These are phyloP conservation scores for Parmales sp. DNA, from an alignment of 108 stramenopile species.

Conservation along the genomic window DNA sequence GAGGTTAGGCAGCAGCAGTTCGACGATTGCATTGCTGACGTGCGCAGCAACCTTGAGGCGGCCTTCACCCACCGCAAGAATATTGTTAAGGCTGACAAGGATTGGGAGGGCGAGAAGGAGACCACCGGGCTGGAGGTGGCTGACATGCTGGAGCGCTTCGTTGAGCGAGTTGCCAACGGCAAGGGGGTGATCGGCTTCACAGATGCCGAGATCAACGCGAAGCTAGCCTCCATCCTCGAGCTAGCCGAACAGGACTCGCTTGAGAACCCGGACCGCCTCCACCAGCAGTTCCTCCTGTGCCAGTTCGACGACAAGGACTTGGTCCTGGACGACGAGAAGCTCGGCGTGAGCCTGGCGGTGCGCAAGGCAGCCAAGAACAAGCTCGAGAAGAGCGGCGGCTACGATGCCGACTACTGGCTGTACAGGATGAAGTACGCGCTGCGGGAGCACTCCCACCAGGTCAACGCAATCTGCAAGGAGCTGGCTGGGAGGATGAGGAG, in stretches of 20 bases:
- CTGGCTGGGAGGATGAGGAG: constrained; percentile 29
- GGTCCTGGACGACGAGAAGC: background rate
- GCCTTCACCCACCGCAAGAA: constrained; percentile 14
- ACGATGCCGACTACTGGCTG: constrained; percentile 9
- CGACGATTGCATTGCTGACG: constrained; percentile 19
- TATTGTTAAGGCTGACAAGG: constrained; percentile 15
- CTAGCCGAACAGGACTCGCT: constrained; percentile 2
- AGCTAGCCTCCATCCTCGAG: background rate
- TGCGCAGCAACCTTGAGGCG: constrained; percentile 13
- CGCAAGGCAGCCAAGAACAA: background rate
- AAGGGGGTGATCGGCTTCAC: constrained; percentile 22
- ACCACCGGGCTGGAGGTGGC: constrained; percentile 21
- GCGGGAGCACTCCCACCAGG: constrained; percentile 18
- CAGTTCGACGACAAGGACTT: background rate
- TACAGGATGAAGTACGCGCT: constrained; percentile 24
- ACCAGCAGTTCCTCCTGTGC: background rate
- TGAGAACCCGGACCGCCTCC: background rate
- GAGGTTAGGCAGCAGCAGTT: constrained; percentile 13
- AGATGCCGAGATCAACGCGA: constrained; percentile 25
- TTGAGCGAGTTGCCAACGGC: constrained; percentile 12
- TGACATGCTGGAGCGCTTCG: constrained; percentile 12
- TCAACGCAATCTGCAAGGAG: constrained; percentile 24
- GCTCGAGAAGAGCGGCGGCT: background rate
- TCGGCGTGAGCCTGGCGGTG: background rate
- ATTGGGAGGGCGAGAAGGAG: constrained; percentile 11